Percentiles rank a stretch among this genome's conserved stretches.
Evolutionary conservation across 2,329 filamentous ascomycete genomes (phyloP).

Genomic region (Verticillium albo-atrum): DNA sequence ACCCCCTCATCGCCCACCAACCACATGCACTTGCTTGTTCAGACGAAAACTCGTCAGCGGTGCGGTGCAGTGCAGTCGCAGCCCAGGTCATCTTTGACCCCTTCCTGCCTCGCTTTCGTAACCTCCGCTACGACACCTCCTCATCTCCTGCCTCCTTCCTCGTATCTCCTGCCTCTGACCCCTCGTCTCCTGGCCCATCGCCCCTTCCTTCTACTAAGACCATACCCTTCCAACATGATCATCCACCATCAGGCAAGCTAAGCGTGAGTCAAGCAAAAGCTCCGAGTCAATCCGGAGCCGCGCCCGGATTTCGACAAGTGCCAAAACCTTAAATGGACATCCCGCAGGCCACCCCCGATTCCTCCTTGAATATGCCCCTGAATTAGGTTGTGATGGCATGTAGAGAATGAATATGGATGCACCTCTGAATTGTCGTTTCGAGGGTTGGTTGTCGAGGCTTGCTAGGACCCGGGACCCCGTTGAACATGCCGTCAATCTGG

Average conservation of each 20-base stretch:
- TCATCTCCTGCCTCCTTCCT: not conserved
- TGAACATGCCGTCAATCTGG: too few species aligned
- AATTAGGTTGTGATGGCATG: too few species aligned
- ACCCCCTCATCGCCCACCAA: too few species aligned
- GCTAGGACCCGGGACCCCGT: too few species aligned
- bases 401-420: too few species aligned
- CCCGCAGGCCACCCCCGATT: not conserved
- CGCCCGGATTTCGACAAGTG: conserved; percentile 1
- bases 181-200: not conserved
- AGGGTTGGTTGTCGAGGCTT: too few species aligned
- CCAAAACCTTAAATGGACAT: not conserved
- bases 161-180: not conserved
- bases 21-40: too few species aligned
- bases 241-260: not conserved
- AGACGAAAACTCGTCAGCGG: not conserved
- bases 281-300: not conserved
- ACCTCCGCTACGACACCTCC: not conserved
- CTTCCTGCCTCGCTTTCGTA: not conserved
- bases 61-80: not conserved
- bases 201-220: too few species aligned
- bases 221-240: not conserved
- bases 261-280: not conserved
- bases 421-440: too few species aligned
- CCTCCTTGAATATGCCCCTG: not conserved
- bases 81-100: not conserved